Evolutionary conservation across 2,329 filamentous ascomycete genomes (phyloP).

Genomic region (Passalora sequoiae): DNA sequence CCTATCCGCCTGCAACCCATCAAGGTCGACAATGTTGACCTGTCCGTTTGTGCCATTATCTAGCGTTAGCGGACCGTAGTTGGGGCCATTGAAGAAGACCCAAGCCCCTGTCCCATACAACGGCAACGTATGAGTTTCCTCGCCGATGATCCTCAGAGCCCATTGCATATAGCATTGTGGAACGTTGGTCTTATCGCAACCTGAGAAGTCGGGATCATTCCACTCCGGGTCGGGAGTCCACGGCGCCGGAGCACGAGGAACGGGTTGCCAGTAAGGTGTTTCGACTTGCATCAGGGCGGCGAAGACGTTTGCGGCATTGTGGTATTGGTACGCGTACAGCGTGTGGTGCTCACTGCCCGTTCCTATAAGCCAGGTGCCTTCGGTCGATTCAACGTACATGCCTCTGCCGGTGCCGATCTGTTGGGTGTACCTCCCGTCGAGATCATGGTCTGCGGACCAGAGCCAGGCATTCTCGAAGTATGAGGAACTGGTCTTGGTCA

Average conservation of each 20-base stretch:
- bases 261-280: constrained; percentile 43
- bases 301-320: constrained; percentile 46
- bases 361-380: constrained; percentile 49
- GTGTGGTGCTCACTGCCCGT: constrained; percentile 50
- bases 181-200: constrained; percentile 20
- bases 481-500: constrained; percentile 42
- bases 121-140: constrained; percentile 33
- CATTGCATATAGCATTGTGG: constrained; percentile 35
- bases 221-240: constrained; percentile 37
- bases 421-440: constrained; percentile 40
- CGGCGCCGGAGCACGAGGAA: constrained; percentile 36
- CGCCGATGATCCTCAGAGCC: constrained; percentile 22
- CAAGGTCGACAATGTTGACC: constrained; percentile 29
- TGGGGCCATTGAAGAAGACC: constrained; percentile 37
- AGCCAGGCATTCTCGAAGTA: constrained; percentile 53
- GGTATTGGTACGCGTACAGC: constrained; percentile 49
- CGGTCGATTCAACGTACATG: constrained; percentile 35
- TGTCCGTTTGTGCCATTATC: constrained; percentile 36
- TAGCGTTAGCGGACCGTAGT: constrained; percentile 17
- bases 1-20: constrained; percentile 8
- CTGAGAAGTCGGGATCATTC: constrained; percentile 30
- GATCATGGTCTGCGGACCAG: constrained; percentile 50
- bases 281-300: constrained; percentile 49
- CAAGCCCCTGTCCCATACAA: constrained; percentile 39
- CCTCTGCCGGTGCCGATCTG: constrained; percentile 40